Evolutionary conservation across 257 asterid genomes (phyloP).

Genomic region (Apocynum venetum): DNA sequence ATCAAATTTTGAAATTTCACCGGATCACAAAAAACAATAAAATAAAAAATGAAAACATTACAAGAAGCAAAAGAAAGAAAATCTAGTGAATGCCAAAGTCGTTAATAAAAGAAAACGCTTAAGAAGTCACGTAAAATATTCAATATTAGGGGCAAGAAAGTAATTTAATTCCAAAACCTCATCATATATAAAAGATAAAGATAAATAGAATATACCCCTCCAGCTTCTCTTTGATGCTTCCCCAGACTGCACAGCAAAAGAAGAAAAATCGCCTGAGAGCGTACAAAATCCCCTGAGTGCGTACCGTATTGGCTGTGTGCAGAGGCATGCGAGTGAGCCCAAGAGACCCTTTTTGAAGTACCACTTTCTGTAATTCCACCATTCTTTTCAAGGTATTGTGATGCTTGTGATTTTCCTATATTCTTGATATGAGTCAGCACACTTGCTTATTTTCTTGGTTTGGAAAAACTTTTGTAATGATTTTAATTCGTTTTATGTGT

Average conservation of each 20-base stretch:
- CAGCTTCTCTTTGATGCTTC: constrained; percentile 1
- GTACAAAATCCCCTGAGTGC: not conserved
- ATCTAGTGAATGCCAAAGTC: too few relatives aligned
- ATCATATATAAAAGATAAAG: too few relatives aligned
- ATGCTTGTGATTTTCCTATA: not conserved
- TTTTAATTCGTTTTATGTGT: not conserved
- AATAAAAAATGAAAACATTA: too few relatives aligned
- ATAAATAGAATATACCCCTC: constrained; percentile 7
- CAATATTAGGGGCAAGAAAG: too few relatives aligned
- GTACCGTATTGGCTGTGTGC: not conserved
- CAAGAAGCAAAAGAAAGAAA: too few relatives aligned
- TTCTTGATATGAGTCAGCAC: not conserved
- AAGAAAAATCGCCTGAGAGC: not conserved
- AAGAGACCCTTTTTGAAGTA: constrained; percentile 4
- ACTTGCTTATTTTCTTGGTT: not conserved
- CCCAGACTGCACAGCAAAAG: not conserved
- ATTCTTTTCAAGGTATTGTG: constrained; percentile 12
- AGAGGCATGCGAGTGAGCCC: not conserved
- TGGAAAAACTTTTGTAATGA: not conserved
- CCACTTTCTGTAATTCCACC: constrained; percentile 5
- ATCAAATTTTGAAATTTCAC: too few relatives aligned
- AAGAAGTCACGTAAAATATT: too few relatives aligned
- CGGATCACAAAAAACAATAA: too few relatives aligned
- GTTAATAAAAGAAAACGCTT: too few relatives aligned
- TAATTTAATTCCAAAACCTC: too few relatives aligned